A percentile compares a stretch with the other conserved stretches of the same genome.
Evolutionary conservation across 352 stramenopile genomes (phyloP).

Genomic region (Phytophthora pini): DNA sequence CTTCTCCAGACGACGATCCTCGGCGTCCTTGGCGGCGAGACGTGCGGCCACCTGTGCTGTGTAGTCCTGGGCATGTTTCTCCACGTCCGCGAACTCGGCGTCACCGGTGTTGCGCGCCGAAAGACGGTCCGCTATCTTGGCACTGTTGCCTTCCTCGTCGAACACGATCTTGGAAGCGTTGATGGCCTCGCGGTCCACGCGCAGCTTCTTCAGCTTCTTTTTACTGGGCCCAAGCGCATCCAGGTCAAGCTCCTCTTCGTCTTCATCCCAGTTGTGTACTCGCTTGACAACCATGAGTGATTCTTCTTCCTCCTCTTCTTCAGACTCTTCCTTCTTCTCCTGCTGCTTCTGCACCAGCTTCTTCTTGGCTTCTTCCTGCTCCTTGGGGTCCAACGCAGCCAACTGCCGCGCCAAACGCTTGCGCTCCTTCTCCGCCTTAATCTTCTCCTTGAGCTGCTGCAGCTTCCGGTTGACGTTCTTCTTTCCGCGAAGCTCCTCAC

Average conservation of each 20-base stretch:
- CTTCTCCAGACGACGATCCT: constrained; percentile 85
- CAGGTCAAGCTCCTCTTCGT: constrained; percentile 63
- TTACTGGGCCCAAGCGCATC: constrained; percentile 59
- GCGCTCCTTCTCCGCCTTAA: constrained; percentile 95
- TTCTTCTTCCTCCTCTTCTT: constrained; percentile 87
- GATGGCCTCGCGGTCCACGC: constrained; percentile 68
- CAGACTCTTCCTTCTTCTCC: constrained; percentile 41
- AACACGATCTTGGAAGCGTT: constrained; percentile 92
- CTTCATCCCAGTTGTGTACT: constrained; percentile 83
- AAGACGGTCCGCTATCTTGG: constrained; percentile 69
- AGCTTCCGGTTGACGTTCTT: constrained; percentile 99
- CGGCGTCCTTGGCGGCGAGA: constrained; percentile 77
- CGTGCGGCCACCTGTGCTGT: constrained; percentile 68
- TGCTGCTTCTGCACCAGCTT: constrained; percentile 35
- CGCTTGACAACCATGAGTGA: constrained; percentile 94
- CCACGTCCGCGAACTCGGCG: constrained; percentile 70
- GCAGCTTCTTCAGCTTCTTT: constrained; percentile 92
- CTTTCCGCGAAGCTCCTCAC: constrained; percentile 88
- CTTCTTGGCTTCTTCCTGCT: constrained; percentile 40
- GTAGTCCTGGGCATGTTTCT: constrained; percentile 68
- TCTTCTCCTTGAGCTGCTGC: constrained; percentile 98
- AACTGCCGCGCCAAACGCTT: constrained; percentile 91
- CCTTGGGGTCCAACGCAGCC: constrained; percentile 45
- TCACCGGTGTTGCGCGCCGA: constrained; percentile 48
- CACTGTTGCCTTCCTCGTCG: constrained; percentile 93